Conservation (phyloP, 768 basidiomycete genomes). For the Vishniacozyma victoriae region DNA sequence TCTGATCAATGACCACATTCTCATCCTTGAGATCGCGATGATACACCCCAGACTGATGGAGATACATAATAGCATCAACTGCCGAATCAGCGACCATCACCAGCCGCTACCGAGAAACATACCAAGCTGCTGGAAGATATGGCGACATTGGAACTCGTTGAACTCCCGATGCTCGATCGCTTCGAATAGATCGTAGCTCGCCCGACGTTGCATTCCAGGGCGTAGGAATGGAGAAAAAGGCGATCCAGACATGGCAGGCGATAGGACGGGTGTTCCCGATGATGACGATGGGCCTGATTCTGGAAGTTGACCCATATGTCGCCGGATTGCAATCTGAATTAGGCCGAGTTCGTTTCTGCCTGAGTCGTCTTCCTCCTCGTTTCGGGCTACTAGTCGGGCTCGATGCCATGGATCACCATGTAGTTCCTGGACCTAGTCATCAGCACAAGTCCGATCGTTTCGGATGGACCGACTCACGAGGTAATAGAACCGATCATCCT, state of each 20-base stretch:
- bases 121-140: conserved; percentile 74
- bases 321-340: no score
- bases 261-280: no score
- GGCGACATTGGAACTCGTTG: conserved; percentile 68
- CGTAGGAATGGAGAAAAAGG: no score
- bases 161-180: conserved; percentile 85
- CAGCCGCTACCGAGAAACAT: conserved; percentile 2
- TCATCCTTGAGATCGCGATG: conserved; percentile 52
- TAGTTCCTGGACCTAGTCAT: conserved; percentile 71
- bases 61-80: conserved; percentile 74
- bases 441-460: neutral
- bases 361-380: no score
- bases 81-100: neutral
- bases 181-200: conserved; percentile 89
- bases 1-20: conserved; percentile 49
- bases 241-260: no score
- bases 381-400: no score
- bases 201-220: conserved; percentile 56
- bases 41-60: conserved; percentile 51
- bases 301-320: conserved; percentile 1
- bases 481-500: conserved; percentile 79
- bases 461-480: conserved; percentile 55
- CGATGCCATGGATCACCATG: conserved; percentile 94
- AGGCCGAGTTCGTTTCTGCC: no score
- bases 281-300: neutral